phyloP scores from a whole-genome alignment of 2,329 filamentous ascomycete genomes.

The Sclerotinia nivalis region DNA sequence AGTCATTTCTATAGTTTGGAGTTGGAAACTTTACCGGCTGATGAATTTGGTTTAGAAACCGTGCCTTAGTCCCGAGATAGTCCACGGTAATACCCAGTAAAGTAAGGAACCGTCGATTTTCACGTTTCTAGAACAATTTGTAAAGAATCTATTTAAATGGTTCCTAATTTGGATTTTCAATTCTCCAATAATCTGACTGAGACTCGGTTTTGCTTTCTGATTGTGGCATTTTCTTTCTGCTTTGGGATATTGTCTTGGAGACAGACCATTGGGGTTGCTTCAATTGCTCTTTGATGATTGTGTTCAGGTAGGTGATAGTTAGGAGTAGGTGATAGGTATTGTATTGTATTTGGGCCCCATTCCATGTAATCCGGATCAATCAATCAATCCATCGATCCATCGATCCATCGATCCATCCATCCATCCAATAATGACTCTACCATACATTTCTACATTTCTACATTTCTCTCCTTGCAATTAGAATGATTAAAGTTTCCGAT shows the following conservation, averaged over 20 bases:
- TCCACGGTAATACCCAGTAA: neutral
- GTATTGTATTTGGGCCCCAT: neutral
- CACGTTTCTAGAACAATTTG: conserved; percentile 22
- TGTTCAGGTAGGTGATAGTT: neutral
- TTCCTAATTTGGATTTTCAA: conserved; percentile 11
- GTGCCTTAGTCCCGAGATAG: neutral
- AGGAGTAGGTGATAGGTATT: neutral
- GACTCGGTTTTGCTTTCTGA: conserved; percentile 15
- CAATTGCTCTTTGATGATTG: neutral
- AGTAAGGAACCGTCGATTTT: neutral
- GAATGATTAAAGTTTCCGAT: neutral
- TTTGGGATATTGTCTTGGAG: conserved; percentile 12
- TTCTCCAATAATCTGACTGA: conserved; percentile 8
- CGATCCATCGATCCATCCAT: neutral
- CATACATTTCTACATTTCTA: neutral
- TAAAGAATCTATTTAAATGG: conserved; percentile 16
- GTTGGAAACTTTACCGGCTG: neutral
- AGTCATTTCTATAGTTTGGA: too few species aligned
- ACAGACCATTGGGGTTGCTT: neutral
- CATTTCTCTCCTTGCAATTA: neutral
- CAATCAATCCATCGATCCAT: neutral
- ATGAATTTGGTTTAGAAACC: conserved; percentile 2
- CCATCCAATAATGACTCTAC: neutral
- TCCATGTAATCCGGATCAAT: neutral
- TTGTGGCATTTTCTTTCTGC: neutral